A percentile compares a stretch with the other conserved stretches of the same genome.
Evolutionary conservation across 805 yeast genomes (phyloP).

Genomic region (Citeromyces matritensis): DNA sequence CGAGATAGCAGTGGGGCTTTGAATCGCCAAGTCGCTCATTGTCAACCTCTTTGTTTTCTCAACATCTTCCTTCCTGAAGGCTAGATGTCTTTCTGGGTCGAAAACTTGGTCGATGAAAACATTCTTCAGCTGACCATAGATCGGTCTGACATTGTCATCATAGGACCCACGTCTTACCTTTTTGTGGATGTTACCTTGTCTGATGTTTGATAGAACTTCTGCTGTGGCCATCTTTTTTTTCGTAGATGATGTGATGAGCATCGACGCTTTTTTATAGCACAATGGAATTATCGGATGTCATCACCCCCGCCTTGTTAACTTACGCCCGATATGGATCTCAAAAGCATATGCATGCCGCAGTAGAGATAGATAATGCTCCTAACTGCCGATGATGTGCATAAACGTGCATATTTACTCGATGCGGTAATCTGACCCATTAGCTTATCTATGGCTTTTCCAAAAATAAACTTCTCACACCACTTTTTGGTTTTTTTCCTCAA

Average conservation of each 20-base stretch:
- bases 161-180: slow-evolving; percentile 17
- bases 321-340: too few relatives aligned
- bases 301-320: too few relatives aligned
- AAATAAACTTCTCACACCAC: too few relatives aligned
- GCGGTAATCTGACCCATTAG: too few relatives aligned
- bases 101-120: slow-evolving; percentile 15
- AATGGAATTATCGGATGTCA: too few relatives aligned
- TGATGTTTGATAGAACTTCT: slow-evolving; percentile 16
- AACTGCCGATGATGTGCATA: too few relatives aligned
- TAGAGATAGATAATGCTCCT: too few relatives aligned
- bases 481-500: too few relatives aligned
- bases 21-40: slow-evolving; percentile 33
- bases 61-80: slow-evolving; percentile 18
- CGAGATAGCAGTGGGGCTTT: slow-evolving; percentile 29
- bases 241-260: slow-evolving; percentile 2
- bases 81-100: slow-evolving; percentile 22
- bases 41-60: slow-evolving; percentile 21
- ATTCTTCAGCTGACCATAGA: slow-evolving; percentile 9
- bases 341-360: too few relatives aligned
- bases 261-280: too few relatives aligned
- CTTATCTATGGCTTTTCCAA: too few relatives aligned
- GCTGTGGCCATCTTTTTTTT: slow-evolving; percentile 12
- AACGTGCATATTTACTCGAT: too few relatives aligned
- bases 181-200: slow-evolving; percentile 21
- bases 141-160: slow-evolving; percentile 15